Percentiles rank a stretch among this genome's conserved stretches.
Evolutionary conservation across 2,329 filamentous ascomycete genomes (phyloP).

Genomic region (Stemphylium lycopersici): DNA sequence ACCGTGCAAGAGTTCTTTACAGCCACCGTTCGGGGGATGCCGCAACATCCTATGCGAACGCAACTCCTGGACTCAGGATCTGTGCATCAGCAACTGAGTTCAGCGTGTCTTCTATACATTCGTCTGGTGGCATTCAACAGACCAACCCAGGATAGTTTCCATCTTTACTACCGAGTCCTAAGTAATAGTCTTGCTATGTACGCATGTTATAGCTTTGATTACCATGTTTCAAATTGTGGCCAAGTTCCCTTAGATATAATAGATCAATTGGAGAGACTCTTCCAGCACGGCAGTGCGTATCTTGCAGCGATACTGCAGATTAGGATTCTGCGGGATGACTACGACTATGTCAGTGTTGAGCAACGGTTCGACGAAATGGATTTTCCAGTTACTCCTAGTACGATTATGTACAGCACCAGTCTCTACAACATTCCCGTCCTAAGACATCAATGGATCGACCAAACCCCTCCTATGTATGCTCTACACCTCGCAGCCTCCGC

Average conservation of each 20-base stretch:
- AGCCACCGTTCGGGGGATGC: neutral
- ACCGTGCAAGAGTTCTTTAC: constrained; percentile 31
- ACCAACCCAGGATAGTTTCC: neutral
- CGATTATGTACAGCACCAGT: constrained; percentile 20
- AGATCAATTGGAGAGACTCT: constrained; percentile 10
- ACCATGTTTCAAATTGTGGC: constrained; percentile 15
- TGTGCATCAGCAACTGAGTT: constrained; percentile 13
- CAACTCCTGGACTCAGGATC: constrained; percentile 12
- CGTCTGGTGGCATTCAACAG: constrained; percentile 1
- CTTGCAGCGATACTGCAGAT: constrained; percentile 25
- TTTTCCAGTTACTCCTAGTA: constrained; percentile 19
- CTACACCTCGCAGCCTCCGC: constrained; percentile 22
- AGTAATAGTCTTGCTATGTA: constrained; percentile 6
- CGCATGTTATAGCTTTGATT: constrained; percentile 17
- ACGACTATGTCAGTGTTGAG: neutral
- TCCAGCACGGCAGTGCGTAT: constrained; percentile 6
- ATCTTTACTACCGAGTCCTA: too few relatives aligned
- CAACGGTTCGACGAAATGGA: constrained; percentile 11
- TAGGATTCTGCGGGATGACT: constrained; percentile 1
- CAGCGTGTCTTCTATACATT: constrained; percentile 19
- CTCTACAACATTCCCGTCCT: constrained; percentile 19
- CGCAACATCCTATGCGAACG: constrained; percentile 2
- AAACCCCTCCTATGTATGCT: constrained; percentile 20
- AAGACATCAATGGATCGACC: constrained; percentile 10
- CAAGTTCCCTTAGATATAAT: neutral